Evolutionary conservation across 495 filamentous ascomycete genomes (phyloP), one percentile per base, ranked within the genome.

Genomic region (Lindgomyces ingoldianus): DNA sequence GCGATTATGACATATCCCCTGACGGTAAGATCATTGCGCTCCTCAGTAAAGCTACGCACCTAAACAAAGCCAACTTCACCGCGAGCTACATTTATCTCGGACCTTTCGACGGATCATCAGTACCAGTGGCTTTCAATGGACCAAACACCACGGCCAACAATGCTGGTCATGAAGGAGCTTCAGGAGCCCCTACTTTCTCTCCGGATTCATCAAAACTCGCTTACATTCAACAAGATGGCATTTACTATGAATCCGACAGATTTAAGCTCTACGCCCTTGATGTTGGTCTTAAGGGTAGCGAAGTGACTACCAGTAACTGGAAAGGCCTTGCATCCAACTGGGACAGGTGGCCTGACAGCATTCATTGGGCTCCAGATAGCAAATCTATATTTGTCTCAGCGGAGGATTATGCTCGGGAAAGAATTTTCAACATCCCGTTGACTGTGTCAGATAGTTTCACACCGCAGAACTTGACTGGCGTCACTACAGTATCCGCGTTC

Each of bases 171-270:
- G 1, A 62, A 27, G 92, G 93, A 0, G 93, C 93, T 57, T 85
- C 87, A 70, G 82, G 85, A 0, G 82, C 78, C 3, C 93, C 93
- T 0, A 82, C 85, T 4, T 88, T 96, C 64, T 90, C 89, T 1
- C 86, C 88, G 14, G 84, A 88, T 67, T 88, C 89, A 0, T 82
- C 79, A 46, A 83, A 81, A 48, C 83, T 93, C 12, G 92, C 86
- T 16, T 91, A 96, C 60, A 81, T 90, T 24, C 82, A 88, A 36
- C 78, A 85, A 65, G 85, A 87, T 66, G 90, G 89, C 6, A 46
- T 57, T 39, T 64, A 60, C 39, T 96, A 97, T 70, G 93, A 97
- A 77, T 88, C 87, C 12, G 93, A 96, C 77, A 89, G 90, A 72
- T 87, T 90, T 47, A 80, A 89, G 3, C 82, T 96, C 3, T 74